Percentiles rank a stretch among this genome's conserved stretches.
Conservation (phyloP, 2,329 filamentous ascomycete genomes). For the Phaeomoniella chlamydospora region DNA sequence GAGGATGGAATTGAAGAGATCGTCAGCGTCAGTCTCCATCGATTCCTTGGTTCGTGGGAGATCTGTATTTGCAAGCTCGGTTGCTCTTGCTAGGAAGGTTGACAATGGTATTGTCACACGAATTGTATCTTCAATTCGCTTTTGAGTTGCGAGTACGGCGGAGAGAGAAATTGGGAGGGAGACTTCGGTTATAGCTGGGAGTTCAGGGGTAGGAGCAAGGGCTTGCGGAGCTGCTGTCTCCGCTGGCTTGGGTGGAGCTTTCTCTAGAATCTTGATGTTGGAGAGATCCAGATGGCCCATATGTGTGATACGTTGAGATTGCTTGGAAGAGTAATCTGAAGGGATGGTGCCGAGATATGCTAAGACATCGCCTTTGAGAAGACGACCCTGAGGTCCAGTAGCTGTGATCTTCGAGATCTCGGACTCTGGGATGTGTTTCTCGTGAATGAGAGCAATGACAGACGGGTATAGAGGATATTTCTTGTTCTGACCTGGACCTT, state of each 20-base stretch:
- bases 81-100: constrained; percentile 73
- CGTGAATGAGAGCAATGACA: constrained; percentile 65
- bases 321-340: constrained; percentile 52
- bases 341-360: constrained; percentile 73
- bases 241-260: constrained; percentile 24
- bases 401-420: constrained; percentile 71
- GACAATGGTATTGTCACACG: constrained; percentile 72
- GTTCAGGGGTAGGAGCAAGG: constrained; percentile 12
- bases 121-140: constrained; percentile 61
- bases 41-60: constrained; percentile 56
- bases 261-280: constrained; percentile 89
- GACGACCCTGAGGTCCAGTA: constrained; percentile 71
- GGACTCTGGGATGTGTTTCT: constrained; percentile 60
- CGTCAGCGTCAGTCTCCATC: constrained; percentile 55
- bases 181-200: constrained; percentile 30
- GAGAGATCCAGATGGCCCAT: constrained; percentile 78
- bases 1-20: constrained; percentile 81
- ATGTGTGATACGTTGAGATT: constrained; percentile 58
- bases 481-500: constrained; percentile 21
- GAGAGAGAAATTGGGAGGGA: constrained; percentile 54
- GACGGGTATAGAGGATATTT: constrained; percentile 51
- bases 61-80: constrained; percentile 75
- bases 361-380: constrained; percentile 91
- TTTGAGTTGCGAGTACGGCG: constrained; percentile 67
- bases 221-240: constrained; percentile 18